phyloP scores from a whole-genome alignment of 148 eudicot genomes.

The Rhododendron ovatum region DNA sequence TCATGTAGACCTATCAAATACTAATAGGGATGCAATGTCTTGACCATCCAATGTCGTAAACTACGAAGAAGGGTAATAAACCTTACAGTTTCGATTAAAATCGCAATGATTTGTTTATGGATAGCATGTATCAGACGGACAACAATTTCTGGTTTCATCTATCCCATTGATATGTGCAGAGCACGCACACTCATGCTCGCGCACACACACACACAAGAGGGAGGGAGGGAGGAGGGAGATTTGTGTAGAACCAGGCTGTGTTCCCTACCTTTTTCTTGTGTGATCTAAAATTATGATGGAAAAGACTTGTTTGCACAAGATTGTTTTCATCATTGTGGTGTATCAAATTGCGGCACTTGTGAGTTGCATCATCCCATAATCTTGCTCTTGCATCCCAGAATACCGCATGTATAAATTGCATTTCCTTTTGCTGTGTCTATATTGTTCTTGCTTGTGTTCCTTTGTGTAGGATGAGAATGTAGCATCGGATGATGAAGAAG shows the following conservation, averaged over 20 bases:
- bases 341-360: neutral
- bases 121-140: neutral
- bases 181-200: neutral
- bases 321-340: neutral
- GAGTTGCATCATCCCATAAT: neutral
- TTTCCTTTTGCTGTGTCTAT: neutral
- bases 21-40: neutral
- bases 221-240: neutral
- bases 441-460: neutral
- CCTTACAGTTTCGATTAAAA: neutral
- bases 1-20: neutral
- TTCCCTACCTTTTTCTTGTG: neutral
- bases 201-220: neutral
- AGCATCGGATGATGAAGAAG: constrained; percentile 63
- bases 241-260: neutral
- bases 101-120: neutral
- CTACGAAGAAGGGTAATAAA: neutral
- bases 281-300: neutral
- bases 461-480: constrained; percentile 75
- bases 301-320: neutral
- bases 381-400: neutral
- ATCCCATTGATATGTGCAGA: neutral
- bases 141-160: neutral
- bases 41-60: neutral
- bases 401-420: neutral